Base-by-base conservation (phyloP, 2,329 filamentous ascomycete species). In the Albophoma yamanashiensis region DNA sequence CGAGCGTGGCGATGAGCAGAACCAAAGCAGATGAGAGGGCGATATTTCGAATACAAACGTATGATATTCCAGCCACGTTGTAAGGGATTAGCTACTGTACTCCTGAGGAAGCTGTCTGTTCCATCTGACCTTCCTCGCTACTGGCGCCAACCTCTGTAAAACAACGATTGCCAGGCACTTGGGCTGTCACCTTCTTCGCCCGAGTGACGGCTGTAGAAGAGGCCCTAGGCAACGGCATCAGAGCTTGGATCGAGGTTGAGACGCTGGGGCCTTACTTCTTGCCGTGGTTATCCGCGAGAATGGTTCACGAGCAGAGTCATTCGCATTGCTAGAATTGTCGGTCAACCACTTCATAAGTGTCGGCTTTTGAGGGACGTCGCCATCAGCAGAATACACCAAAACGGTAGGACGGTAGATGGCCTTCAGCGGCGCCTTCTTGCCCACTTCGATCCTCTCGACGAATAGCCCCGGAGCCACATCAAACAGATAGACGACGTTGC, bases 381-480 rank as follows among this genome's bases (percentile, higher is more conserved):
- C 67, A 9, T 69, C 67, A 22, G 64, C 63, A 47, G 67, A 67
- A 60, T 69, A 67, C 15, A 74, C 66, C 27, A 75, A 65, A 12
- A 75, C 73, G 20, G 62, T 72, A 15, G 73, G 73, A 38, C 68
- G 68, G 58, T 65, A 69, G 25, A 75, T 67, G n/a, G 71, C 66
- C 63, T 69, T 74, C 36, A 69, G 58, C 8, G 64, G 62, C 47
- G 65, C 62, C 61, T 73, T 75, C 64, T 67, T 72, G 27, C 70
- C 71, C 2, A 63, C 65, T 7, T 73, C 68, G 8, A 75, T 60
- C 57, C 71, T 68, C 58, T 75, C 73, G 8, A 75, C 71, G 56
- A 75, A 75, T 43, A 75, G 62, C 1, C 73, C 73, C 0, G 73
- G 73, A 7, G 71, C 71, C 50, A 74, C 64, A 42, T 75, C 73